These are phyloP conservation scores for Mycena kentingensis DNA, from an alignment of 768 basidiomycete genomes.

Conservation along the genomic window DNA sequence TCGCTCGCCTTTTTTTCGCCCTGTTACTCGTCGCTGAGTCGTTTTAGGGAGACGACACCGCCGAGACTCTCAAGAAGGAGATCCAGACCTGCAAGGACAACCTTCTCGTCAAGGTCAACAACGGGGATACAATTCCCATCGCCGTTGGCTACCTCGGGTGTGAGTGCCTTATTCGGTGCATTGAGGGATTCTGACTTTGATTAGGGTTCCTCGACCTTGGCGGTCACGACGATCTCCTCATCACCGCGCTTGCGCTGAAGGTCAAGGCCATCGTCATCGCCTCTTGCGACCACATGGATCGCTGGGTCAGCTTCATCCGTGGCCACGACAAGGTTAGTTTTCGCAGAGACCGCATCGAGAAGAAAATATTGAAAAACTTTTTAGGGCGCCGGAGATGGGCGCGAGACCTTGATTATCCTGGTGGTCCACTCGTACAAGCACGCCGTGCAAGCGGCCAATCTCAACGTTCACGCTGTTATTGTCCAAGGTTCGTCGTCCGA, in stretches of 20 bases:
- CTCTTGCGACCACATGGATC: background rate
- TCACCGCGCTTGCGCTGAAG: constrained; percentile 1
- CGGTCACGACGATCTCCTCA: background rate
- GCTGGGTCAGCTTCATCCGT: background rate
- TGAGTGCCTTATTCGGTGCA: no score
- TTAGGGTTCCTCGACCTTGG: constrained; percentile 3
- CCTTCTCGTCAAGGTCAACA: background rate
- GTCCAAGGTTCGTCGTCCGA: background rate
- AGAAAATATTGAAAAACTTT: background rate
- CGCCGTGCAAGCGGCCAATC: background rate
- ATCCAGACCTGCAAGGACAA: constrained; percentile 1
- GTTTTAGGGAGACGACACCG: constrained; percentile 5
- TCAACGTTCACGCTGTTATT: background rate
- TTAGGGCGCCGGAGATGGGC: background rate
- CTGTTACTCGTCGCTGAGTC: no score
- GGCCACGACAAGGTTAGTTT: background rate
- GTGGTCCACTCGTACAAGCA: background rate
- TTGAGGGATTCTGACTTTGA: no score
- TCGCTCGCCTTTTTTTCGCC: no score
- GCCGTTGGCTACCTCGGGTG: constrained; percentile 1
- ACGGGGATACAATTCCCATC: background rate
- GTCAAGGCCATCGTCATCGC: background rate
- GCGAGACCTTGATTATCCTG: background rate
- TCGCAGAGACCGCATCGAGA: background rate
- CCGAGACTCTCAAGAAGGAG: constrained; percentile 5